Evolutionary conservation across 768 basidiomycete genomes (phyloP), one percentile per base, ranked within the genome.

Genomic region (Kwoniella dejecticola): DNA sequence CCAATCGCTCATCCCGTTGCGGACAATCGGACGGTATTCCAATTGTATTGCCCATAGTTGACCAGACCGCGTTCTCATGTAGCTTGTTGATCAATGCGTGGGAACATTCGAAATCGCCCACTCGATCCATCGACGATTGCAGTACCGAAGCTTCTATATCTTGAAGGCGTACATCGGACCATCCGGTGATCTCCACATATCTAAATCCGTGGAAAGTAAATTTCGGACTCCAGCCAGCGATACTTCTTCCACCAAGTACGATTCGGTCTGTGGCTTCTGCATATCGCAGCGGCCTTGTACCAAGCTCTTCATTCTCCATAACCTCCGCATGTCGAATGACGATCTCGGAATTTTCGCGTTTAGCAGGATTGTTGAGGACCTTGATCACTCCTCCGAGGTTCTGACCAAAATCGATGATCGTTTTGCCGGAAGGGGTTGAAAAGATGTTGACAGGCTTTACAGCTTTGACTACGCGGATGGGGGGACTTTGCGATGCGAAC

Each of bases 181-280:
- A 64, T 2, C 70, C 75, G 3, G 58, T 60, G 44, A 76, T 47
- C 52, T 73, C 63, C 29, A 57, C 66, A 36, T 73, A 76, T 31
- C 70, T 48, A 65, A 77, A 77, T 13, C 76, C 76, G 45, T 72
- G 70, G 42, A 72, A 76, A 24, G 76, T 77, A 52, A 76, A 77
- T 38, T 53, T 70, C 10, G 76, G 74, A 33, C 60, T 42, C 47
- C 60, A 76, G 1, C 74, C 74, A 17, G 62, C 17, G 21, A 64
- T 44, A 5, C 7, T 15, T 2, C 60, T 57, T 1, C 63, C 64
- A 8, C 33, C 15, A 15, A 70, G 54, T 26, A 54, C 56, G 44
- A 73, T 62, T 7, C 17, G 40, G 12, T 70, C 69, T n/a, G 44
- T 49, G 12, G 66, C 64, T 38, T 60, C 52, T 7, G 72, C 72